These are phyloP conservation scores for Fusarium irregulare DNA, from an alignment of 2,329 filamentous ascomycete genomes.

Conservation along the genomic window DNA sequence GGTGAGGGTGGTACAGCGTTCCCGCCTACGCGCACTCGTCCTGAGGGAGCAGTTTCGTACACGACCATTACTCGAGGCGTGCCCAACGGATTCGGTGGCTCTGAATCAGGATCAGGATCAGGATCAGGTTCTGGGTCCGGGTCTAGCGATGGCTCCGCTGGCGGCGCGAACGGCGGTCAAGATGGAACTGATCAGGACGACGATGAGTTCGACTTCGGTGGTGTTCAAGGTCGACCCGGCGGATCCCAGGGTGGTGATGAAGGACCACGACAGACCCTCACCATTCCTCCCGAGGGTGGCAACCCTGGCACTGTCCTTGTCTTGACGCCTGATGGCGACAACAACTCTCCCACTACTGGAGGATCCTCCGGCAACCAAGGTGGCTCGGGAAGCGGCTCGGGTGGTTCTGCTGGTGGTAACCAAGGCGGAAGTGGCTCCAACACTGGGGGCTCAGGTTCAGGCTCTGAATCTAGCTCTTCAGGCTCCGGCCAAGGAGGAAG, in stretches of 20 bases:
- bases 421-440: neutral
- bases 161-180: neutral
- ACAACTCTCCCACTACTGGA: neutral
- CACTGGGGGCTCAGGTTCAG: neutral
- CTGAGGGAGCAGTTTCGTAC: conserved; percentile 7
- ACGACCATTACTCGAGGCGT: conserved; percentile 24
- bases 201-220: neutral
- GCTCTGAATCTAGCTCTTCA: neutral
- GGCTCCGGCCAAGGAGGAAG: conserved; percentile 3
- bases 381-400: neutral
- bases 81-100: neutral
- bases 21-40: neutral
- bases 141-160: neutral
- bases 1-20: neutral
- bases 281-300: conserved; percentile 18
- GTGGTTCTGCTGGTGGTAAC: neutral
- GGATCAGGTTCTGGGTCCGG: neutral
- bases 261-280: conserved; percentile 16
- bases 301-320: conserved; percentile 28
- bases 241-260: neutral
- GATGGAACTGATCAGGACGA: neutral
- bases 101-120: neutral
- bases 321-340: neutral
- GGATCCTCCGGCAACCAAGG: neutral
- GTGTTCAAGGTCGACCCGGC: neutral